Conservation (phyloP, 805 yeast genomes). For the Saccharomyces kudriavzevii region DNA sequence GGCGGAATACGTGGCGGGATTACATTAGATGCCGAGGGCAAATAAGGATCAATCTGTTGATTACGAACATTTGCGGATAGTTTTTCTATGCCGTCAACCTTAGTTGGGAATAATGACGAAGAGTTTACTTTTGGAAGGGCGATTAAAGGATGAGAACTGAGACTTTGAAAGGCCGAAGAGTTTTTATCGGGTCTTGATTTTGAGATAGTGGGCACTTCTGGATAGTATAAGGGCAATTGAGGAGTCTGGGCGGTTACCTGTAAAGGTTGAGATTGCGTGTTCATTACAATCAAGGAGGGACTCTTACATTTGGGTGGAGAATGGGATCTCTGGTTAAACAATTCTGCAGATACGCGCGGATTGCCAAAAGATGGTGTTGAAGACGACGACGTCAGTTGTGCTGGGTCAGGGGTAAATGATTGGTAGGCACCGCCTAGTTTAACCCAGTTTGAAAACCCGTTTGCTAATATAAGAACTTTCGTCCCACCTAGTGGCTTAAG, state of each 20-base stretch:
- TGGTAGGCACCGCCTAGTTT: background rate
- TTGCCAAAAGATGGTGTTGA: background rate
- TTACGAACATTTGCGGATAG: background rate
- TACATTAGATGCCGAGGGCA: background rate
- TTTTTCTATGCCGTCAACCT: background rate
- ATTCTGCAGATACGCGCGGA: background rate
- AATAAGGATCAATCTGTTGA: background rate
- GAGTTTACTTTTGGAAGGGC: background rate
- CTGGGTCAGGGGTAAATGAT: background rate
- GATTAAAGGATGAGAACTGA: background rate
- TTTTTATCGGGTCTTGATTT: background rate
- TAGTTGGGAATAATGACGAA: background rate
- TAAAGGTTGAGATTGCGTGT: background rate
- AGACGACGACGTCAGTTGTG: background rate
- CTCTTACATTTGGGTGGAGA: background rate
- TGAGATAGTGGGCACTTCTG: background rate
- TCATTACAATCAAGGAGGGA: background rate
- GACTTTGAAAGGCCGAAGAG: background rate
- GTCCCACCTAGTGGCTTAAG: constrained; percentile 4
- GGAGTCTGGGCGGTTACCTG: background rate
- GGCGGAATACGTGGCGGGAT: constrained; percentile 10
- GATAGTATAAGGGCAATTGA: background rate
- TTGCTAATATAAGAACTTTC: constrained; percentile 4
- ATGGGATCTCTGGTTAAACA: background rate
- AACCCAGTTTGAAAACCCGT: constrained; percentile 7